A percentile compares a stretch with the other conserved stretches of the same genome.
phyloP scores from a whole-genome alignment of 1,284 basidiomycete species.

The Cutaneotrichosporon cyanovorans region DNA sequence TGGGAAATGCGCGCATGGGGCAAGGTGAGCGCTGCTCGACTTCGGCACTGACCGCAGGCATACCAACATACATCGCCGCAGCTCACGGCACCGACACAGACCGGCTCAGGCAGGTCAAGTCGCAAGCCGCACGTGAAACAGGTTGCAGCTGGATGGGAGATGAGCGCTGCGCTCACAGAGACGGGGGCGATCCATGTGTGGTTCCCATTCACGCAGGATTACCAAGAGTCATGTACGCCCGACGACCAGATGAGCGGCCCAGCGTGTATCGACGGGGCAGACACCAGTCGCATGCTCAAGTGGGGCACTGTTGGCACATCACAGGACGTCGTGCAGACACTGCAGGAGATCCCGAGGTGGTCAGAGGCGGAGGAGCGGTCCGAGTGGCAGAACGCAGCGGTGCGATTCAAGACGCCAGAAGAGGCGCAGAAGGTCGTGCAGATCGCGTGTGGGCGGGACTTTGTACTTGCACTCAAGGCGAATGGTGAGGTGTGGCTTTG shows the following conservation, averaged over 20 bases:
- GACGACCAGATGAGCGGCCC: conserved; percentile 1
- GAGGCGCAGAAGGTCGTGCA: conserved; percentile 56
- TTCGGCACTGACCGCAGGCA: conserved; percentile 15
- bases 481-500: conserved; percentile 43
- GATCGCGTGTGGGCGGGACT: conserved; percentile 63
- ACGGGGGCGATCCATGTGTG: conserved; percentile 65
- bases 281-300: conserved; percentile 18
- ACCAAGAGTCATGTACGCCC: conserved; percentile 25
- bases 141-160: conserved; percentile 67
- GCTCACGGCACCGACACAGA: conserved; percentile 27
- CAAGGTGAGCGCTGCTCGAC: conserved; percentile 26
- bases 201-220: conserved; percentile 54
- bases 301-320: conserved; percentile 28
- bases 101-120: conserved; percentile 17
- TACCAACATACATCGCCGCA: conserved; percentile 33
- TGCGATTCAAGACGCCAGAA: conserved; percentile 10
- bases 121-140: conserved; percentile 49
- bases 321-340: conserved; percentile 18
- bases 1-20: conserved; percentile 41
- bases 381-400: conserved; percentile 34
- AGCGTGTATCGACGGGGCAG: conserved; percentile 43
- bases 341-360: conserved; percentile 19
- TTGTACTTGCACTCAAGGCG: conserved; percentile 62
- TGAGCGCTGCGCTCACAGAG: conserved; percentile 61
- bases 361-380: conserved; percentile 6